These are phyloP conservation scores for Murraya paniculata DNA, from an alignment of 345 rosid species.

Conservation along the genomic window DNA sequence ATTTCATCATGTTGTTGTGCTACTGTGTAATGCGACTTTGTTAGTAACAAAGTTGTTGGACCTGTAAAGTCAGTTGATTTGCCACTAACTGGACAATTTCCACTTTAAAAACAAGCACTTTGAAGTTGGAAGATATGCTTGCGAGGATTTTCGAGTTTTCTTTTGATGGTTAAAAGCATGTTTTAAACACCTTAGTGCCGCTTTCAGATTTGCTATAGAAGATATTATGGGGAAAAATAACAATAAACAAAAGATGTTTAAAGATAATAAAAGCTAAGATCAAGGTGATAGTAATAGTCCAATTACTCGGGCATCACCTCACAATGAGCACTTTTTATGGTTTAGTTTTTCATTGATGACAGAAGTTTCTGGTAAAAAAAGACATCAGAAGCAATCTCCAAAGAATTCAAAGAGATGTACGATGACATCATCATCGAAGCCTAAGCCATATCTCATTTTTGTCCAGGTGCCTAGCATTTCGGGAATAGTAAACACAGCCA, in stretches of 20 bases:
- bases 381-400: too few relatives aligned
- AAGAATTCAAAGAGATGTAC: too few relatives aligned
- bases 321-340: too few relatives aligned
- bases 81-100: background rate
- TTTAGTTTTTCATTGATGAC: background rate
- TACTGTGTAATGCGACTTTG: too few relatives aligned
- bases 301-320: too few relatives aligned
- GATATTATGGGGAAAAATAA: background rate
- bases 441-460: background rate
- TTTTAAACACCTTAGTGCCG: too few relatives aligned
- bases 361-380: background rate
- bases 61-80: constrained; percentile 2
- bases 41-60: too few relatives aligned
- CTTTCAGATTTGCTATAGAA: too few relatives aligned
- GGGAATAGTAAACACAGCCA: background rate
- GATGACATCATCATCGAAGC: background rate
- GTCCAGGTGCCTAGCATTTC: background rate
- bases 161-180: background rate
- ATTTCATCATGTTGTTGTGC: background rate
- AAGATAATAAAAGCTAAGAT: too few relatives aligned
- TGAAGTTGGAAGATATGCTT: background rate
- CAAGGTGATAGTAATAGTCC: background rate
- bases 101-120: background rate
- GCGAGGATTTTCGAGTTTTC: background rate
- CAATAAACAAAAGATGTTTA: background rate